phyloP scores from a whole-genome alignment of 176 grass and related monocot species.

The Oryza glumipatula region DNA sequence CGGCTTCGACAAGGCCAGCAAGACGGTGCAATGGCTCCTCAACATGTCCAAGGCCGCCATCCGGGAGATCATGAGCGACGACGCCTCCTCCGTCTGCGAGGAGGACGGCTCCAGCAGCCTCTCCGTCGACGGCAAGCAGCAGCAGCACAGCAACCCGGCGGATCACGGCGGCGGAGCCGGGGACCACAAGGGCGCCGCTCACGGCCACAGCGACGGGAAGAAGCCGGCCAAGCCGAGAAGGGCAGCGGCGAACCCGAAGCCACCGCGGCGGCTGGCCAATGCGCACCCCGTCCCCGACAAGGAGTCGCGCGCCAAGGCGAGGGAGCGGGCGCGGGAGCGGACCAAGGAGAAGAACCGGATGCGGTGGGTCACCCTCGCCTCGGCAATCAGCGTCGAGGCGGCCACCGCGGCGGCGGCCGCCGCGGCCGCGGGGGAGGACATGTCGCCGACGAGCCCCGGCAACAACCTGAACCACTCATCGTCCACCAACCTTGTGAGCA shows the following conservation, averaged over 20 bases:
- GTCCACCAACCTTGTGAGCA: conserved; percentile 38
- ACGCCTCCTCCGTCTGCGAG: conserved; percentile 56
- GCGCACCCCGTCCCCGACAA: conserved; percentile 58
- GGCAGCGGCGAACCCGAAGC: conserved; percentile 41
- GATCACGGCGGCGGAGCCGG: background rate
- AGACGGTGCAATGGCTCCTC: conserved; percentile 96
- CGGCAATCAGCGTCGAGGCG: conserved; percentile 53
- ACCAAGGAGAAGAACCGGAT: conserved; percentile 84
- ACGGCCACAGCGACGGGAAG: conserved; percentile 43
- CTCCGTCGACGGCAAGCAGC: conserved; percentile 60
- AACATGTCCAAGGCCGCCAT: conserved; percentile 79
- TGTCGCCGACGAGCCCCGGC: background rate
- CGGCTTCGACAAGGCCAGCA: conserved; percentile 96
- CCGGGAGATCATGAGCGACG: conserved; percentile 56
- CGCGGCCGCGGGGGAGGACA: conserved; percentile 10
- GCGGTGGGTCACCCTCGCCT: conserved; percentile 60
- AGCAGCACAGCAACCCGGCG: conserved; percentile 23
- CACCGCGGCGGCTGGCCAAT: conserved; percentile 39
- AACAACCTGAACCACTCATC: conserved; percentile 40
- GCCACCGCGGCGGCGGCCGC: conserved; percentile 25
- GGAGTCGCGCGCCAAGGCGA: conserved; percentile 74
- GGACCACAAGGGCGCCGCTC: background rate
- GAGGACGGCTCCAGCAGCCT: conserved; percentile 70
- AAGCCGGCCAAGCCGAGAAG: conserved; percentile 50
- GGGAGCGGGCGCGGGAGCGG: conserved; percentile 86